Conservation (phyloP, 2,329 filamentous ascomycete species). For the Westerdykella ornata region DNA sequence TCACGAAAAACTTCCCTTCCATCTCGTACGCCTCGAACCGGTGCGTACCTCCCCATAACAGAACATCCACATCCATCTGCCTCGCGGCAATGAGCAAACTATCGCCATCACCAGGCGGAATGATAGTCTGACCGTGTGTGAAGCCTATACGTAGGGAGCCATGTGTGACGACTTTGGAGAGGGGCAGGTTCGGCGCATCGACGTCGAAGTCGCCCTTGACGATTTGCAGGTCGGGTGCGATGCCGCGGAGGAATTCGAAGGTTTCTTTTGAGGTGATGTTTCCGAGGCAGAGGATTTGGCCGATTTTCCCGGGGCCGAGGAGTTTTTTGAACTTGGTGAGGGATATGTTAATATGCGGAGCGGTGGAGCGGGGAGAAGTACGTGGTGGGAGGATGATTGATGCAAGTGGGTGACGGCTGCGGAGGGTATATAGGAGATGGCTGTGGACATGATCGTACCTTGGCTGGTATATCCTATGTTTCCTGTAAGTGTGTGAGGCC, state of each 20-base stretch:
- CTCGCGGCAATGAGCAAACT: constrained; percentile 60
- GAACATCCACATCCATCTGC: constrained; percentile 64
- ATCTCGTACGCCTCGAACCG: constrained; percentile 66
- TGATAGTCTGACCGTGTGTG: constrained; percentile 65
- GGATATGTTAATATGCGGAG: constrained; percentile 4
- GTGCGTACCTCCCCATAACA: constrained; percentile 64
- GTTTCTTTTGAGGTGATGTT: constrained; percentile 54
- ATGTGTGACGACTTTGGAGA: constrained; percentile 65
- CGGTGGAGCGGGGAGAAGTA: neutral
- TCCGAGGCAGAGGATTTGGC: constrained; percentile 53
- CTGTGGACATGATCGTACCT: constrained; percentile 24
- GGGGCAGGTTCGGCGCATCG: constrained; percentile 57
- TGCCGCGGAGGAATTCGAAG: constrained; percentile 50
- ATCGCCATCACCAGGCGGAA: constrained; percentile 61
- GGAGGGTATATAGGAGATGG: neutral
- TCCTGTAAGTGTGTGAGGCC: constrained; percentile 36
- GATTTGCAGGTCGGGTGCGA: constrained; percentile 58
- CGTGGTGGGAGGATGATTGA: neutral
- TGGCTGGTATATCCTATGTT: constrained; percentile 38
- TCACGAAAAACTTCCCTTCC: constrained; percentile 66
- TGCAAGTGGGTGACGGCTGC: neutral
- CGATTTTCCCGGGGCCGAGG: constrained; percentile 53
- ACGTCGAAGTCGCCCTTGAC: constrained; percentile 66
- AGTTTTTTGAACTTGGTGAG: constrained; percentile 47
- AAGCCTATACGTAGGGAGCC: constrained; percentile 62